Percentiles rank a stretch among this genome's conserved stretches.
These are phyloP conservation scores for Hymenoscyphus fructigenus DNA, from an alignment of 2,329 filamentous ascomycete species.

Conservation along the genomic window DNA sequence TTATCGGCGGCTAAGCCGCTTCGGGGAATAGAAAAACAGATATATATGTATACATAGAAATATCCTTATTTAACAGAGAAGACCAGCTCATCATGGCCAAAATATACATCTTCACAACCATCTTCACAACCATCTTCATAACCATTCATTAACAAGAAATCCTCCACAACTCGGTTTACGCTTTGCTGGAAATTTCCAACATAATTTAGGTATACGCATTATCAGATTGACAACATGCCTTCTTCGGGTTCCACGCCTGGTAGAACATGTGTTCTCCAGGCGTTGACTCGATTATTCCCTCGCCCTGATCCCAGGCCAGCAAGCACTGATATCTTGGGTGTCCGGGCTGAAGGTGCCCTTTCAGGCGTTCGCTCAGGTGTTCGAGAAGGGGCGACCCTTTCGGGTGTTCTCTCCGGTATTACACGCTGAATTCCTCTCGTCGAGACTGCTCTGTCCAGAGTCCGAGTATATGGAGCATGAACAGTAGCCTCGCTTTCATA, in stretches of 20 bases:
- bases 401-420: not conserved
- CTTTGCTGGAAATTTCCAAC: no score
- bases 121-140: no score
- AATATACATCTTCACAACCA: no score
- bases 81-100: no score
- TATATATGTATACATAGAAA: no score
- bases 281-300: slow-evolving; percentile 31
- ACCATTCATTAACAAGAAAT: no score
- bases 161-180: no score
- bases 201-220: no score
- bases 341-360: not conserved
- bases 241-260: slow-evolving; percentile 33
- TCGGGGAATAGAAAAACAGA: no score
- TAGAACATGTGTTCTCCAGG: slow-evolving; percentile 35
- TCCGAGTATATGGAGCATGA: slow-evolving; percentile 25
- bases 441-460: not conserved
- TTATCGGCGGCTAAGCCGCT: no score
- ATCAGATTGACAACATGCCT: slow-evolving; percentile 17
- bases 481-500: slow-evolving; percentile 31
- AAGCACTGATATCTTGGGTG: slow-evolving; percentile 26
- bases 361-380: slow-evolving; percentile 1
- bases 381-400: not conserved
- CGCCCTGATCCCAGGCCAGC: slow-evolving; percentile 30
- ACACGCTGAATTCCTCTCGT: not conserved
- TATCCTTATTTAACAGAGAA: no score